Percentiles rank a stretch among this genome's conserved stretches.
Conservation (phyloP, 106 monocot species). For the Apostasia shenzhenica region DNA sequence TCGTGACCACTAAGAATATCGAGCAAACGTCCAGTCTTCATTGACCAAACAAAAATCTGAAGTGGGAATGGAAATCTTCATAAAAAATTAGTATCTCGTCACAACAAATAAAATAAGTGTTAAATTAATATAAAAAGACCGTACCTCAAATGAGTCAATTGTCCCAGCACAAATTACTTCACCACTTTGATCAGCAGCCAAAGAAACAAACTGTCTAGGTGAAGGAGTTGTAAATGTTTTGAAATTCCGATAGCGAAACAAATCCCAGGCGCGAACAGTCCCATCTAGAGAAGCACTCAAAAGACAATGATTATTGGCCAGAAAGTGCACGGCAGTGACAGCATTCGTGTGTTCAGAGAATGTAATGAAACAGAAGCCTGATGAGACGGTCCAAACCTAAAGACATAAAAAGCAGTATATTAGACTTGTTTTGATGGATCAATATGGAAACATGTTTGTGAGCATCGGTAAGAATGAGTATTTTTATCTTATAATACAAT, state of each 20-base stretch:
- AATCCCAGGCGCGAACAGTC: constrained; percentile 95
- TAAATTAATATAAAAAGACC: neutral
- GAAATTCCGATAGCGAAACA: constrained; percentile 97
- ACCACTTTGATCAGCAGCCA: constrained; percentile 85
- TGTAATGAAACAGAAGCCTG: constrained; percentile 92
- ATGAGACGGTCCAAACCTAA: constrained; percentile 98
- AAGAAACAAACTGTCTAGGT: constrained; percentile 91
- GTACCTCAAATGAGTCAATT: constrained; percentile 98
- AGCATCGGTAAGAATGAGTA: too few relatives aligned
- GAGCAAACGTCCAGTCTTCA: constrained; percentile 91
- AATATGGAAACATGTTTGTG: too few relatives aligned
- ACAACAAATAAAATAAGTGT: constrained; percentile 2
- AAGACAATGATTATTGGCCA: constrained; percentile 82
- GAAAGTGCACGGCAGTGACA: constrained; percentile 84
- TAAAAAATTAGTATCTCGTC: neutral
- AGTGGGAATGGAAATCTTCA: neutral
- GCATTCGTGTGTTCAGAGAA: constrained; percentile 99
- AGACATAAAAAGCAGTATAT: neutral
- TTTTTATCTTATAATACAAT: too few relatives aligned
- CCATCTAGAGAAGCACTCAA: constrained; percentile 96
- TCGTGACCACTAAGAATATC: constrained; percentile 93
- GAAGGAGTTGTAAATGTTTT: constrained; percentile 85
- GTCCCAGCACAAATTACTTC: constrained; percentile 99
- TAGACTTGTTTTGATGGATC: neutral
- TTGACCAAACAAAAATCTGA: constrained; percentile 98